Evolutionary conservation across 1,284 basidiomycete species (phyloP).

Genomic region (Tylopilus orsonianus): DNA sequence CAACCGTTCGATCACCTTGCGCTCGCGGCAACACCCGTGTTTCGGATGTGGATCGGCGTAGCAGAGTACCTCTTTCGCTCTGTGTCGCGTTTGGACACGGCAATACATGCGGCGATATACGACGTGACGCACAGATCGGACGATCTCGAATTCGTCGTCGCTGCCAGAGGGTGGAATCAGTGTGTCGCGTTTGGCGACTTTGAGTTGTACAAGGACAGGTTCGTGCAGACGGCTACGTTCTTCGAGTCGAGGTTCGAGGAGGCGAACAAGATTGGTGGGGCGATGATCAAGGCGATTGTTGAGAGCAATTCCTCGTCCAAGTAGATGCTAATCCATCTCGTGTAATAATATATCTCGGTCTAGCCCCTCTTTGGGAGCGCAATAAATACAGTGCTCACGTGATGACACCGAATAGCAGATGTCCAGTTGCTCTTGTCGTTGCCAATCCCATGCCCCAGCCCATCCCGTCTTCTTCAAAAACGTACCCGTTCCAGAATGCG

Average conservation of each 20-base stretch:
- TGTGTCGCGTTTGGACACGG: slow-evolving; percentile 58
- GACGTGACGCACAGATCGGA: slow-evolving; percentile 85
- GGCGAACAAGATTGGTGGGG: slow-evolving; percentile 76
- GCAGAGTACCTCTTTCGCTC: slow-evolving; percentile 93
- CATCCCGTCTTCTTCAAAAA: slow-evolving; percentile 1
- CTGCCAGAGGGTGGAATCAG: slow-evolving; percentile 96
- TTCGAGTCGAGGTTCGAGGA: slow-evolving; percentile 90
- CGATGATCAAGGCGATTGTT: slow-evolving; percentile 91
- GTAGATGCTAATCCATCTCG: background rate
- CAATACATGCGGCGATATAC: slow-evolving; percentile 75
- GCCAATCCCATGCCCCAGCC: slow-evolving; percentile 16
- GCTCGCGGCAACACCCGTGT: slow-evolving; percentile 94
- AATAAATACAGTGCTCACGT: too few relatives aligned
- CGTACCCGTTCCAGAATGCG: slow-evolving; percentile 27
- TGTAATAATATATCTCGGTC: too few relatives aligned
- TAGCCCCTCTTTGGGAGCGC: too few relatives aligned
- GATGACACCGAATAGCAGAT: too few relatives aligned
- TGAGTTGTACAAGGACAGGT: slow-evolving; percentile 82
- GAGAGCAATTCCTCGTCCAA: slow-evolving; percentile 39
- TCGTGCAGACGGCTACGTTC: slow-evolving; percentile 80
- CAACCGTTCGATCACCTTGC: slow-evolving; percentile 91
- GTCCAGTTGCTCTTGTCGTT: background rate
- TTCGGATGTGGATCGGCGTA: slow-evolving; percentile 96
- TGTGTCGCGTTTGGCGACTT: slow-evolving; percentile 93
- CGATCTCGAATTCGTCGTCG: slow-evolving; percentile 93